These are phyloP conservation scores for Astrocystis sublimbata DNA, from an alignment of 495 filamentous ascomycete genomes.

Conservation along the genomic window DNA sequence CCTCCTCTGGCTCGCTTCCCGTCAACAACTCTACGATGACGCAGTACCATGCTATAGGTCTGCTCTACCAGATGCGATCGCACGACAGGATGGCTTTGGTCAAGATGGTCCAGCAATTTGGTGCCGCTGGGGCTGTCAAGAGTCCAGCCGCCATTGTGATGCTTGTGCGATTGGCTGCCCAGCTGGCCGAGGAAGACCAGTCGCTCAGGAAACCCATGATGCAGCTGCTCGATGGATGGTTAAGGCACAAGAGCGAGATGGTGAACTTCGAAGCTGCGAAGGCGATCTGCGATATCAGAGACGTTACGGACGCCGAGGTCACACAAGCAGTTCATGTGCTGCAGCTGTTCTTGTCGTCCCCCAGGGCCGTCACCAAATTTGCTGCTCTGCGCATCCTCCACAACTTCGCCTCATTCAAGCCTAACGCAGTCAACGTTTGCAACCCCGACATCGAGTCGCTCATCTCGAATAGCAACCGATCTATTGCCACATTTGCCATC, in stretches of 20 bases:
- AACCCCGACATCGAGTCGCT: constrained; percentile 96
- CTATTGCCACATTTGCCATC: constrained; percentile 97
- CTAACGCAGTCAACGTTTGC: constrained; percentile 86
- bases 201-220: constrained; percentile 92
- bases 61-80: constrained; percentile 96
- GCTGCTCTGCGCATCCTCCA: constrained; percentile 96
- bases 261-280: constrained; percentile 99
- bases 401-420: constrained; percentile 92
- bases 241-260: constrained; percentile 99
- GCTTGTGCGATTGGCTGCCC: constrained; percentile 89
- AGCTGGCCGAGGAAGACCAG: constrained; percentile 90
- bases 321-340: constrained; percentile 91
- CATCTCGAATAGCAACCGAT: constrained; percentile 95
- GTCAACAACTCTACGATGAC: constrained; percentile 88
- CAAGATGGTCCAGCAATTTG: constrained; percentile 99
- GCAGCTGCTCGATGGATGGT: constrained; percentile 91
- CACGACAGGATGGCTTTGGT: constrained; percentile 97
- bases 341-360: constrained; percentile 95
- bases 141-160: constrained; percentile 90
- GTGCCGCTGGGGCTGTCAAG: constrained; percentile 86
- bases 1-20: constrained; percentile 67
- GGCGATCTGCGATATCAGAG: constrained; percentile 90
- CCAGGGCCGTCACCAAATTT: constrained; percentile 95
- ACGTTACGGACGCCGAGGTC: constrained; percentile 90
- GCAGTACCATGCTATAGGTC: constrained; percentile 97